These are phyloP conservation scores for Logfia minima DNA, from an alignment of 129 eudicot species.

Conservation along the genomic window DNA sequence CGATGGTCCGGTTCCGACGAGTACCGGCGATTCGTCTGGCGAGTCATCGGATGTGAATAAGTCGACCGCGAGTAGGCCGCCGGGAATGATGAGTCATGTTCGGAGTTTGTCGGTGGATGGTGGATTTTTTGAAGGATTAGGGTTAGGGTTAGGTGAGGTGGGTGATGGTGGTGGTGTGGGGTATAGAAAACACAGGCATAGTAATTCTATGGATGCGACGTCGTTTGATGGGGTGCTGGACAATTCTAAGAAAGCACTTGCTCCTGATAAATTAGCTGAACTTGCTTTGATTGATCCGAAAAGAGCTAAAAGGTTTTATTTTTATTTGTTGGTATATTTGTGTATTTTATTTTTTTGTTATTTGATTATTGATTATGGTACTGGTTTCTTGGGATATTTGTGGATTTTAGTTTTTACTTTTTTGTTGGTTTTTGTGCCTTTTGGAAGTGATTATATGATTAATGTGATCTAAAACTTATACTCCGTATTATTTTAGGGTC, in stretches of 20 bases:
- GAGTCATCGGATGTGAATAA: slow-evolving; percentile 50
- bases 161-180: slow-evolving; percentile 27
- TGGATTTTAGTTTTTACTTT: neutral
- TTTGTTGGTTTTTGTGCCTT: slow-evolving; percentile 2
- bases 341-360: neutral
- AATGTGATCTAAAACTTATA: neutral
- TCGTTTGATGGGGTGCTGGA: slow-evolving; percentile 49
- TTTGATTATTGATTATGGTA: neutral
- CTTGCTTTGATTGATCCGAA: slow-evolving; percentile 85
- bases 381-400: neutral
- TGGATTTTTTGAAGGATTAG: slow-evolving; percentile 75
- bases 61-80: slow-evolving; percentile 24
- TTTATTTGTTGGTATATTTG: neutral
- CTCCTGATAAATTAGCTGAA: slow-evolving; percentile 74
- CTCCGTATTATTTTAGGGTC: neutral
- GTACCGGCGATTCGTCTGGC: slow-evolving; percentile 41
- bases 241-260: slow-evolving; percentile 66
- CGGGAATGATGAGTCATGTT: slow-evolving; percentile 37
- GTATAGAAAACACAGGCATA: slow-evolving; percentile 48
- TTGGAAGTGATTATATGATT: neutral
- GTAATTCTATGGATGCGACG: slow-evolving; percentile 72
- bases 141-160: slow-evolving; percentile 10
- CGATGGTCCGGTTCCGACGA: slow-evolving; percentile 26
- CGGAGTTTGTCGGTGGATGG: slow-evolving; percentile 89
- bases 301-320: slow-evolving; percentile 75